Conservation (phyloP, 805 yeast genomes). For the Kodamaea hsintzibuensis region DNA sequence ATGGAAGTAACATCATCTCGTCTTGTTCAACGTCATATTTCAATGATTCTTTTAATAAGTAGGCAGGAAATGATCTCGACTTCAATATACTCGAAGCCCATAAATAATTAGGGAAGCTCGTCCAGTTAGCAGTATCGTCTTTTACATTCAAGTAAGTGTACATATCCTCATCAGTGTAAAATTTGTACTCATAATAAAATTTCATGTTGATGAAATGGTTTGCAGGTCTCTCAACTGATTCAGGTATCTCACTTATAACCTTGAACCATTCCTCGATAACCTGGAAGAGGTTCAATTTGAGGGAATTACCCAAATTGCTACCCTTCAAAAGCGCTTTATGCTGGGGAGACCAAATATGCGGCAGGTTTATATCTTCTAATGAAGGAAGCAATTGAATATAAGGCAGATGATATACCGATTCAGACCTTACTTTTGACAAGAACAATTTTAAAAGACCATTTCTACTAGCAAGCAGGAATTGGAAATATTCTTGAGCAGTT, state of each 20-base stretch:
- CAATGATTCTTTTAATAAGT: slow-evolving; percentile 47
- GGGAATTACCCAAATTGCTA: slow-evolving; percentile 64
- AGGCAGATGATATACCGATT: slow-evolving; percentile 24
- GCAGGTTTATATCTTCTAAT: slow-evolving; percentile 50
- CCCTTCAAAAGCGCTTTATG: slow-evolving; percentile 58
- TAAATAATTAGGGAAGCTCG: slow-evolving; percentile 62
- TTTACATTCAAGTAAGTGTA: slow-evolving; percentile 23
- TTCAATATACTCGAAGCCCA: slow-evolving; percentile 76
- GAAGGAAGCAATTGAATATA: slow-evolving; percentile 37
- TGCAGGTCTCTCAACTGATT: slow-evolving; percentile 28
- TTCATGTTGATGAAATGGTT: slow-evolving; percentile 42
- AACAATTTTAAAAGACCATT: slow-evolving; percentile 38
- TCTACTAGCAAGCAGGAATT: background rate
- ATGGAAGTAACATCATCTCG: slow-evolving; percentile 72
- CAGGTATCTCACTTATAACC: slow-evolving; percentile 32
- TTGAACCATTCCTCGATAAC: slow-evolving; percentile 66
- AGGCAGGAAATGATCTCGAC: slow-evolving; percentile 79
- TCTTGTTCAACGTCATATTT: slow-evolving; percentile 30
- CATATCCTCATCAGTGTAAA: slow-evolving; percentile 37
- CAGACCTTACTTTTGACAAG: slow-evolving; percentile 31
- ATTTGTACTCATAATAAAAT: slow-evolving; percentile 44
- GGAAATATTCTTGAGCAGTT: slow-evolving; percentile 12
- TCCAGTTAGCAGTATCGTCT: slow-evolving; percentile 47
- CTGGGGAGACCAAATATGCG: slow-evolving; percentile 61
- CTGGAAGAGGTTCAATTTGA: slow-evolving; percentile 45